These are phyloP conservation scores for Aspergillus floridensis DNA, from an alignment of 2,329 filamentous ascomycete genomes.

Conservation along the genomic window DNA sequence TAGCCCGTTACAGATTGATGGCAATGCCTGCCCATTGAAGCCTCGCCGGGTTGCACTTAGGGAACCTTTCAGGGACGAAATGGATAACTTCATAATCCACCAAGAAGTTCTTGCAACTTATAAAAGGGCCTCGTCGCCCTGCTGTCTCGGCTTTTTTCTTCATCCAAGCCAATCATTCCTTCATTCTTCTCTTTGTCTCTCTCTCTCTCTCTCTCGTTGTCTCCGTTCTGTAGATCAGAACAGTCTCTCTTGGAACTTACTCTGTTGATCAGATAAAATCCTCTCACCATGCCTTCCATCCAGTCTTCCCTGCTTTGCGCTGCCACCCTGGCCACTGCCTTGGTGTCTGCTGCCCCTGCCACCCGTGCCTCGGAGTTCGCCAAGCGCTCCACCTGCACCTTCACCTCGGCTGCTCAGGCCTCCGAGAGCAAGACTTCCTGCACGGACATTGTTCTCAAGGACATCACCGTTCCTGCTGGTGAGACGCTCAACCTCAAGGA, in stretches of 20 bases:
- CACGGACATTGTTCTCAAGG: conserved; percentile 4
- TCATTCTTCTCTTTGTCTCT: background rate
- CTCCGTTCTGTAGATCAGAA: conserved; percentile 7
- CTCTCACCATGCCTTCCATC: conserved; percentile 3
- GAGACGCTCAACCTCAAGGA: conserved; percentile 13
- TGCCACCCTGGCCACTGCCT: conserved; percentile 1
- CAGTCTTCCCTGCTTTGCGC: background rate
- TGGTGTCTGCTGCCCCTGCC: conserved; percentile 4
- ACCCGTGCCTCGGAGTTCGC: background rate
- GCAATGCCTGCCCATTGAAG: background rate
- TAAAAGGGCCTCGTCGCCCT: background rate
- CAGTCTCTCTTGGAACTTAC: background rate
- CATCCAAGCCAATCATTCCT: conserved; percentile 1
- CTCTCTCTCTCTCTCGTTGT: background rate
- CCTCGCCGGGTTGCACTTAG: background rate
- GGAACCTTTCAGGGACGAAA: background rate
- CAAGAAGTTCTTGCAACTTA: background rate
- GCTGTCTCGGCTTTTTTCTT: background rate
- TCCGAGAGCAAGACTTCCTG: conserved; percentile 6
- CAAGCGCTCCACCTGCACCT: conserved; percentile 8
- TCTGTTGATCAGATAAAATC: conserved; percentile 6
- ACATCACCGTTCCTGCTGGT: conserved; percentile 5
- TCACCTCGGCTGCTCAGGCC: conserved; percentile 2
- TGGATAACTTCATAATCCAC: background rate
- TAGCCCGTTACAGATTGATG: conserved; percentile 5